phyloP scores from a whole-genome alignment of 495 filamentous ascomycete species.

The Xanthoparmelia taractica region DNA sequence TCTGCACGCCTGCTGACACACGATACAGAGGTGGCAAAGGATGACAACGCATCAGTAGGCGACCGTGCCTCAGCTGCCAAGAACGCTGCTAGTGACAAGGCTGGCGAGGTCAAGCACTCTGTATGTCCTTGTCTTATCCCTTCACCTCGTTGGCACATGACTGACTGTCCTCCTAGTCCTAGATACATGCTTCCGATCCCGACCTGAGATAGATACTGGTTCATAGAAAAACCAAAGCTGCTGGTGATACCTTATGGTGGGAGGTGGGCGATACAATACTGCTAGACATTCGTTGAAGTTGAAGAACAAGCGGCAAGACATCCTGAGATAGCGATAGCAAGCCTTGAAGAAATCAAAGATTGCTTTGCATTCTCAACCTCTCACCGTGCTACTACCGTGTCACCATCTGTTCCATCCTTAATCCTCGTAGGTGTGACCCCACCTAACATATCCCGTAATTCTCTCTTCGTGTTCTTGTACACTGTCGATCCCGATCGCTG shows the following conservation, averaged over 20 bases:
- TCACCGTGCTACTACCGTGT: background rate
- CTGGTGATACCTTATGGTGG: slow-evolving; percentile 5
- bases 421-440: too few species aligned
- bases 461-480: too few species aligned
- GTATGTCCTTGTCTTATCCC: slow-evolving; percentile 1
- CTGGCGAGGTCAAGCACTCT: slow-evolving; percentile 43
- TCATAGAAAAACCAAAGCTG: slow-evolving; percentile 7
- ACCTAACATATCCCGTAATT: too few species aligned
- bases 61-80: slow-evolving; percentile 48
- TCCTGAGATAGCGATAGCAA: background rate
- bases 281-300: background rate
- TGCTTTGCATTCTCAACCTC: background rate
- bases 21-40: slow-evolving; percentile 45
- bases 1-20: background rate
- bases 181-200: background rate
- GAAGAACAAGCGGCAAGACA: background rate
- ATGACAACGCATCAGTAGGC: slow-evolving; percentile 41
- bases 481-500: too few species aligned
- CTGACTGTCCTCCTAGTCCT: background rate
- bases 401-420: too few species aligned
- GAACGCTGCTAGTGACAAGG: slow-evolving; percentile 50
- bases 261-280: background rate
- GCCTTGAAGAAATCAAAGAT: background rate
- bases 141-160: too few species aligned
- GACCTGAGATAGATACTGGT: slow-evolving; percentile 5